phyloP scores from a whole-genome alignment of 2,329 filamentous ascomycete genomes.

The Aurifilum marmelostoma region DNA sequence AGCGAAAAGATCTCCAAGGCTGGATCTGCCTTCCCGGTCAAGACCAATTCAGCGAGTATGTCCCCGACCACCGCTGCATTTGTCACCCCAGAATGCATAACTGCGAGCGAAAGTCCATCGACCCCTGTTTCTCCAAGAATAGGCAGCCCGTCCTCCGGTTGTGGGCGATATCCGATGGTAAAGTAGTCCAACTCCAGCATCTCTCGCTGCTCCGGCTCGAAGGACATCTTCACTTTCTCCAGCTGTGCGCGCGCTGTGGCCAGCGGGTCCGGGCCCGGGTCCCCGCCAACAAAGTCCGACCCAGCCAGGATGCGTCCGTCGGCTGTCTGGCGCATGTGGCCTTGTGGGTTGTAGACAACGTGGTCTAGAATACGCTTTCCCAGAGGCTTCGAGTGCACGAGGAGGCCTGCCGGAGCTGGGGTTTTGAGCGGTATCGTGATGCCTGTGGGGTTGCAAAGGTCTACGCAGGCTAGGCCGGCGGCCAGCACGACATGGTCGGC shows the following conservation, averaged over 20 bases:
- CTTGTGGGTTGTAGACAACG: slow-evolving; percentile 33
- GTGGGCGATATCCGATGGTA: slow-evolving; percentile 36
- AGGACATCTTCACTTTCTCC: slow-evolving; percentile 29
- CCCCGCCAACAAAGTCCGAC: slow-evolving; percentile 31
- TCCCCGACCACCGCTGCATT: slow-evolving; percentile 35
- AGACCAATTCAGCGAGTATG: slow-evolving; percentile 30
- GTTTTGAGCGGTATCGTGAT: slow-evolving; percentile 34
- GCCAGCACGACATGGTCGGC: slow-evolving; percentile 39
- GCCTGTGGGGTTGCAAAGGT: slow-evolving; percentile 33
- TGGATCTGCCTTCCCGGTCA: slow-evolving; percentile 31
- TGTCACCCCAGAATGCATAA: slow-evolving; percentile 40
- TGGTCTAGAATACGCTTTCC: slow-evolving; percentile 31
- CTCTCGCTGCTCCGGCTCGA: slow-evolving; percentile 29
- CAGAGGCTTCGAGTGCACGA: slow-evolving; percentile 37
- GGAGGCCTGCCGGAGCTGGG: slow-evolving; percentile 34
- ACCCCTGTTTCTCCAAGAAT: slow-evolving; percentile 36
- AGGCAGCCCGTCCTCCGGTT: slow-evolving; percentile 36
- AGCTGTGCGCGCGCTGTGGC: slow-evolving; percentile 34
- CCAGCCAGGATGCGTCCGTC: slow-evolving; percentile 36
- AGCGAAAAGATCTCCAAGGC: slow-evolving; percentile 30
- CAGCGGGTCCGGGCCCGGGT: slow-evolving; percentile 33
- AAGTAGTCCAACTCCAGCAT: slow-evolving; percentile 36
- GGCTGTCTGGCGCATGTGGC: slow-evolving; percentile 38
- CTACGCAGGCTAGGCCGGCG: slow-evolving; percentile 36
- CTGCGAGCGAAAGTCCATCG: slow-evolving; percentile 36